Evolutionary conservation across 768 basidiomycete species (phyloP), one percentile per base, ranked within the genome.

Genomic region (Lentinula boryana): DNA sequence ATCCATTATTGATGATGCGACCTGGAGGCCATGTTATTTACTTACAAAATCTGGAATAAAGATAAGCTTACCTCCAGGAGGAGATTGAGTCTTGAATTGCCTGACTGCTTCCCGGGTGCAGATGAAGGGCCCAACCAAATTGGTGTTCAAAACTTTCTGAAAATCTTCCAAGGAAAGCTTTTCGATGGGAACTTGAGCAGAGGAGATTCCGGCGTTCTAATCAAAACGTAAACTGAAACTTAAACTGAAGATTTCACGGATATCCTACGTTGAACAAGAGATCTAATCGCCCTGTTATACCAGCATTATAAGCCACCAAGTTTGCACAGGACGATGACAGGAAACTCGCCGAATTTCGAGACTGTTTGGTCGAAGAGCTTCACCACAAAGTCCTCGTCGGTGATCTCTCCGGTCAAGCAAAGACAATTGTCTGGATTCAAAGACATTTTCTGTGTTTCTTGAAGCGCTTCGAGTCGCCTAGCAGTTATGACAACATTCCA

Each of bases 1-100:
- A 89, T 0, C 91, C 92, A 65, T 94, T 93, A 75, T 93, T 93
- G 73, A 95, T 88, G 63, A 94, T 89, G 18, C 90, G 81, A 2
- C 85, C 86, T 87, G 62, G 9, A 43, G 31, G 41, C 8, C 27
- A 16, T 0, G 27, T 62, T 21, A 33, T 43, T 3, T 56, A 51
- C 4, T 16, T 9, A 44, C 23, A 46, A 49, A 38, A 32, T 18
- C 18, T 52, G 52, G 23, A 44, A 9, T 23, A 44, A 50, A 16
- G 46, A 32, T n/a, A 12, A 18, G 68, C 73, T 67, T 65, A 81
- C 91, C 91, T 63, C 92, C 93, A 59, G 78, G 77, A 0, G 93
- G 91, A 0, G 73, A 69, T 69, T 94, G 91, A 0, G 72, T 66
- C 69, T 90, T 93, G 82, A 93, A 93, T 4, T 84, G 72, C 60